These are phyloP conservation scores for Cenchrus purpureus DNA, from an alignment of 176 grass and related monocot species.

Conservation along the genomic window DNA sequence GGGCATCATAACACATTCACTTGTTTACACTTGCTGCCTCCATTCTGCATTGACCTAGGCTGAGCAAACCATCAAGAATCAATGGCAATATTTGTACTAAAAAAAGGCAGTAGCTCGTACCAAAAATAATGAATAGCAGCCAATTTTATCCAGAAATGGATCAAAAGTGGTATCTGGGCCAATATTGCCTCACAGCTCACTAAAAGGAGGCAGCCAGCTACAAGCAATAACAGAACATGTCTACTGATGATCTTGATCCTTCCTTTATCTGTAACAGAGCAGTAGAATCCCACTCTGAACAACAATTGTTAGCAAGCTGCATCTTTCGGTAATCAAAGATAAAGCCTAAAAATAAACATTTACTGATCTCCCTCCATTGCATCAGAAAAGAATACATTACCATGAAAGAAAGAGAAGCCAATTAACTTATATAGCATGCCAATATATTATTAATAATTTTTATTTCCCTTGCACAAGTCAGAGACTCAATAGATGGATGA, in stretches of 20 bases:
- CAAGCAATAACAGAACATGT: slow-evolving; percentile 15
- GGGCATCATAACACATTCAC: background rate
- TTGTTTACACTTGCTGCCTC: background rate
- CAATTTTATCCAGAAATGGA: background rate
- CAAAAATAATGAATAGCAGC: background rate
- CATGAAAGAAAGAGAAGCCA: background rate
- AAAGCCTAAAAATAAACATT: background rate
- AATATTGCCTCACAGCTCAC: background rate
- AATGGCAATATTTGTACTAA: background rate
- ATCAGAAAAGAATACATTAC: background rate
- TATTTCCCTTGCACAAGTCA: background rate
- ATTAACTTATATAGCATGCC: slow-evolving; percentile 5
- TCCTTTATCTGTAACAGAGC: background rate
- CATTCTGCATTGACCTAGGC: slow-evolving; percentile 1
- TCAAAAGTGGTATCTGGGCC: background rate
- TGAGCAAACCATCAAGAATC: slow-evolving; percentile 9
- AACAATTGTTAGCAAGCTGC: slow-evolving; percentile 16
- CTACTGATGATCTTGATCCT: slow-evolving; percentile 2
- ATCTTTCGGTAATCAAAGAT: slow-evolving; percentile 13
- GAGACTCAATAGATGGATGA: slow-evolving; percentile 1
- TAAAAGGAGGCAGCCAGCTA: slow-evolving; percentile 12
- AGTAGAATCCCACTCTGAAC: background rate
- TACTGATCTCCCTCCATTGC: background rate
- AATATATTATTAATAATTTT: slow-evolving; percentile 5
- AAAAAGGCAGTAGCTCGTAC: background rate